phyloP scores from a whole-genome alignment of 106 monocot species.

The Acorus calamus region DNA sequence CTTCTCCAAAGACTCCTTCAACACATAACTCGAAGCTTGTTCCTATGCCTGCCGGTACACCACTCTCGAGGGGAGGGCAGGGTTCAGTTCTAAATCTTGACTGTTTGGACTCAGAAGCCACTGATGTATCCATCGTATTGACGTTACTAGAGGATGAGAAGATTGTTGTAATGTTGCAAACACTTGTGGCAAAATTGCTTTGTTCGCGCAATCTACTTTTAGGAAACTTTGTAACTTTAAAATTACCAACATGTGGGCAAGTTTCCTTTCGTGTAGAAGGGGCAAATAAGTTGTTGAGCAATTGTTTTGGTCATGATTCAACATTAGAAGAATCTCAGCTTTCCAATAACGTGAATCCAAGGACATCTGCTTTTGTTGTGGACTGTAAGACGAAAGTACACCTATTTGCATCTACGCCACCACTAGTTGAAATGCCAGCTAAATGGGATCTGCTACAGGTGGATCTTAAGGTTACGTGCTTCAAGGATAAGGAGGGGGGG shows the following conservation, averaged over 20 bases:
- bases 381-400: conserved; percentile 41
- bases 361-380: conserved; percentile 16
- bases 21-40: conserved; percentile 14
- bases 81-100: conserved; percentile 1
- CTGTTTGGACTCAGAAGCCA: conserved; percentile 4
- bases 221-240: conserved; percentile 53
- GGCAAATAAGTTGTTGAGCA: conserved; percentile 8
- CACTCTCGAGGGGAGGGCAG: conserved; percentile 8
- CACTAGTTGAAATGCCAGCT: background rate
- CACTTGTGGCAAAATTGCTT: conserved; percentile 45
- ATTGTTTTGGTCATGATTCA: conserved; percentile 4
- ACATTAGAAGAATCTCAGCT: conserved; percentile 6
- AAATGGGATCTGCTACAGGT: background rate
- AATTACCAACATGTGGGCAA: conserved; percentile 42
- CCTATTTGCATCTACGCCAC: conserved; percentile 21
- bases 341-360: background rate
- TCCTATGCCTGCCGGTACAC: conserved; percentile 12
- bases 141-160: conserved; percentile 50
- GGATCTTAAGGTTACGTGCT: background rate
- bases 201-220: conserved; percentile 43
- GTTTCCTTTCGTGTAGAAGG: conserved; percentile 45
- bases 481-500: conserved; percentile 6
- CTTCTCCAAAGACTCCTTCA: conserved; percentile 39
- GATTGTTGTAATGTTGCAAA: conserved; percentile 28
- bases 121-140: conserved; percentile 27